phyloP scores from a whole-genome alignment of 306 rosid genomes.

The Vachellia pachyceras region DNA sequence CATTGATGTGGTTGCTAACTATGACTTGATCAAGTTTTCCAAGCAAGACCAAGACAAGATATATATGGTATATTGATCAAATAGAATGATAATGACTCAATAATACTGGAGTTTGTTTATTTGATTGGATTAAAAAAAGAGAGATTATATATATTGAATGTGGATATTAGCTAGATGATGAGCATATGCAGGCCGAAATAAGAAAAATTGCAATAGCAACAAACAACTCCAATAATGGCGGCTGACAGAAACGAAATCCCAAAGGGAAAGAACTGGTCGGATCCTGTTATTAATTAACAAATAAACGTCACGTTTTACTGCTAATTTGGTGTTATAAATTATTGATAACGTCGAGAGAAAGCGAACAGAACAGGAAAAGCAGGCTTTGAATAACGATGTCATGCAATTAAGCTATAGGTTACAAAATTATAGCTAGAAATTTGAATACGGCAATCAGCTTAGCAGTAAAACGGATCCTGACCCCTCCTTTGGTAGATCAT shows the following conservation, averaged over 20 bases:
- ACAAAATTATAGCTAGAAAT: background rate
- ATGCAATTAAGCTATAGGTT: background rate
- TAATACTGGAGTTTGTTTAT: background rate
- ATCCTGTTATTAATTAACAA: background rate
- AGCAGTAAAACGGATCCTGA: background rate
- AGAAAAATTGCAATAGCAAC: background rate
- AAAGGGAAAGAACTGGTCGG: background rate
- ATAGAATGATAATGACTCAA: background rate
- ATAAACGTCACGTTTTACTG: background rate
- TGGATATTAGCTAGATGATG: background rate
- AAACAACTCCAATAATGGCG: background rate
- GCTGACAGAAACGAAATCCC: background rate
- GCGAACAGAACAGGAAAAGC: background rate
- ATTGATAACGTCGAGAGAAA: background rate
- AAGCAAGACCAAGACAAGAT: background rate
- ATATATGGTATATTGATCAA: background rate
- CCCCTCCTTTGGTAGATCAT: background rate
- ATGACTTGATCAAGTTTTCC: background rate
- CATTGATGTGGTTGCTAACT: background rate
- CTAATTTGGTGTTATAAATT: background rate
- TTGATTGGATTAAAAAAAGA: background rate
- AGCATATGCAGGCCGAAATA: background rate
- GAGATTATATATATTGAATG: background rate
- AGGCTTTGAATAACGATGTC: background rate
- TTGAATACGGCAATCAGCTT: background rate